These are phyloP conservation scores for Eimeria maxima DNA, from an alignment of 169 alveolate genomes.

Conservation along the genomic window DNA sequence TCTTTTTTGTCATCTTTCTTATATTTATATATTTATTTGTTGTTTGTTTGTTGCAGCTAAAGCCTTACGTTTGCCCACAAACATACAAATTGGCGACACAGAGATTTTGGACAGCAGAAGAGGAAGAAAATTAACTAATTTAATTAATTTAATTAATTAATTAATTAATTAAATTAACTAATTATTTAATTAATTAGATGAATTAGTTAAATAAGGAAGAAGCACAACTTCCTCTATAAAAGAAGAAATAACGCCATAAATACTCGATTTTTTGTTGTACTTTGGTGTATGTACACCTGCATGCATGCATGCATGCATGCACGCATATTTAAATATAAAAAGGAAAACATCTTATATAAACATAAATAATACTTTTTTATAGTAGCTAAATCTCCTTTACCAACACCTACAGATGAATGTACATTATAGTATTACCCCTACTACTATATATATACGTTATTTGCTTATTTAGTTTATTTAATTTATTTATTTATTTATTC, in stretches of 20 bases:
- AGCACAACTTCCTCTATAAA: slow-evolving; percentile 47
- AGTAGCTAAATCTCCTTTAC: too few relatives aligned
- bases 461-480: too few relatives aligned
- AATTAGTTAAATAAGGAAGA: neutral
- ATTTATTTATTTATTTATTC: too few relatives aligned
- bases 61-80: slow-evolving; percentile 55
- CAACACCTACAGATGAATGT: too few relatives aligned
- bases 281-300: too few relatives aligned
- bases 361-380: too few relatives aligned
- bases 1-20: neutral
- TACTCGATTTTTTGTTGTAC: neutral
- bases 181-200: neutral
- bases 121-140: neutral
- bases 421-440: too few relatives aligned
- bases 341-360: neutral
- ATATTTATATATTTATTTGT: neutral
- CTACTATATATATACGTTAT: too few relatives aligned
- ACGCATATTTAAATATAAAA: neutral
- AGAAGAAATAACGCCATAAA: neutral
- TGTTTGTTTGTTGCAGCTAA: neutral
- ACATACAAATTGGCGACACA: slow-evolving; percentile 44
- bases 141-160: neutral
- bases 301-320: too few relatives aligned
- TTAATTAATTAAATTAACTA: neutral
- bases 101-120: slow-evolving; percentile 17